phyloP scores from a whole-genome alignment of 1,139 yeast genomes.

The Schizosaccharomyces versatilis region DNA sequence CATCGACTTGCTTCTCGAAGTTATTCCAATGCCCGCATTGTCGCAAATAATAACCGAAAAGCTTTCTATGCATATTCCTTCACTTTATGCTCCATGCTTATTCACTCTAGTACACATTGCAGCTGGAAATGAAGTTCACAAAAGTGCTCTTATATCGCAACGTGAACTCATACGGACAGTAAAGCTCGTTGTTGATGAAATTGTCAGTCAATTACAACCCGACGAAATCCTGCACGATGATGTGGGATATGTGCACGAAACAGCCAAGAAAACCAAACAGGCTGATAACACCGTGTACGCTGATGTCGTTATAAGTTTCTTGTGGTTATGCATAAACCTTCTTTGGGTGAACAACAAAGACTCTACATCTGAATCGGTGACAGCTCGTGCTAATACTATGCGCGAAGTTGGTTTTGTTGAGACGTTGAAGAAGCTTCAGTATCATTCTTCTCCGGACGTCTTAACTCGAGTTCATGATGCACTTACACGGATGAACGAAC shows the following conservation, averaged over 20 bases:
- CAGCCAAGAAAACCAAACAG: no score
- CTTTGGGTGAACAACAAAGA: background rate
- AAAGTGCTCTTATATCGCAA: background rate
- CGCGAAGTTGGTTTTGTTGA: background rate
- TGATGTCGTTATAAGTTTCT: no score
- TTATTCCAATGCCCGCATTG: background rate
- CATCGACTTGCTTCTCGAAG: background rate
- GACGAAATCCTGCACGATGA: no score
- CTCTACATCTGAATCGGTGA: background rate
- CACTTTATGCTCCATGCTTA: background rate
- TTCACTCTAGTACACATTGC: background rate
- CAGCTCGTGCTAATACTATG: background rate
- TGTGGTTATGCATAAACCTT: background rate
- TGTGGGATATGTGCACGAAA: no score
- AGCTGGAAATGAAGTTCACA: background rate
- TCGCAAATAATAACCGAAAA: background rate
- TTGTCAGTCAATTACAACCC: no score
- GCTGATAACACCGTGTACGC: no score
- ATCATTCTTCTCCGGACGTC: conserved; percentile 1
- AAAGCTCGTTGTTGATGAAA: background rate
- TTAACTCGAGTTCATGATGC: background rate
- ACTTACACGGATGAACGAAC: background rate
- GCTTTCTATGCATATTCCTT: background rate
- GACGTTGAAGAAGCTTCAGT: background rate
- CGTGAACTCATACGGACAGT: background rate